phyloP scores from a whole-genome alignment of 2,329 filamentous ascomycete species.

The Ophiostoma perfectum region DNA sequence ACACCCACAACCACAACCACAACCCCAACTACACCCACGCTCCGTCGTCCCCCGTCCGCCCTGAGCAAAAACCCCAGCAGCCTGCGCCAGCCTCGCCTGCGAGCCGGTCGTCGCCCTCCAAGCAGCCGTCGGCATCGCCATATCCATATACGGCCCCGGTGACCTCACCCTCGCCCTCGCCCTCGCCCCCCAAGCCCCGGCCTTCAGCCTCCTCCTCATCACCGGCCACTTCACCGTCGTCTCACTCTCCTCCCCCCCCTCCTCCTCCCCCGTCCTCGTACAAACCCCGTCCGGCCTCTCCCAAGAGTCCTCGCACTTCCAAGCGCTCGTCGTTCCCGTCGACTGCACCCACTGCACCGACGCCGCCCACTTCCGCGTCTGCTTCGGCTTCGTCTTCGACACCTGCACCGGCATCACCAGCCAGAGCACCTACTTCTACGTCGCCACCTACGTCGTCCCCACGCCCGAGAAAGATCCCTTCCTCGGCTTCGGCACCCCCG shows the following conservation, averaged over 20 bases:
- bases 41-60: background rate
- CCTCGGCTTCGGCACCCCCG: constrained; percentile 1
- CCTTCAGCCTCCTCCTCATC: background rate
- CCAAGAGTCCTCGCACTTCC: background rate
- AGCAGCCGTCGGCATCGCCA: constrained; percentile 29
- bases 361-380: constrained; percentile 14
- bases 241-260: constrained; percentile 16
- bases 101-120: constrained; percentile 31
- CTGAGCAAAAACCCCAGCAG: background rate
- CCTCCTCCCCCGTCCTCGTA: constrained; percentile 10
- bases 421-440: background rate
- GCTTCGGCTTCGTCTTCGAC: constrained; percentile 14
- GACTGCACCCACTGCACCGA: background rate
- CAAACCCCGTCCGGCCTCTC: background rate
- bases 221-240: background rate
- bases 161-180: constrained; percentile 9
- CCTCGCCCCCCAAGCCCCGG: constrained; percentile 18
- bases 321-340: constrained; percentile 11
- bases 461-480: constrained; percentile 12
- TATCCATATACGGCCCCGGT: background rate
- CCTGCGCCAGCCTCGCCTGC: constrained; percentile 23
- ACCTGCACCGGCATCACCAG: background rate
- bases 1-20: background rate
- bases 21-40: background rate
- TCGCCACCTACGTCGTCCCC: constrained; percentile 16